These are phyloP conservation scores for Massospora cicadina DNA, from an alignment of 371 early-diverging fungal species.

Conservation along the genomic window DNA sequence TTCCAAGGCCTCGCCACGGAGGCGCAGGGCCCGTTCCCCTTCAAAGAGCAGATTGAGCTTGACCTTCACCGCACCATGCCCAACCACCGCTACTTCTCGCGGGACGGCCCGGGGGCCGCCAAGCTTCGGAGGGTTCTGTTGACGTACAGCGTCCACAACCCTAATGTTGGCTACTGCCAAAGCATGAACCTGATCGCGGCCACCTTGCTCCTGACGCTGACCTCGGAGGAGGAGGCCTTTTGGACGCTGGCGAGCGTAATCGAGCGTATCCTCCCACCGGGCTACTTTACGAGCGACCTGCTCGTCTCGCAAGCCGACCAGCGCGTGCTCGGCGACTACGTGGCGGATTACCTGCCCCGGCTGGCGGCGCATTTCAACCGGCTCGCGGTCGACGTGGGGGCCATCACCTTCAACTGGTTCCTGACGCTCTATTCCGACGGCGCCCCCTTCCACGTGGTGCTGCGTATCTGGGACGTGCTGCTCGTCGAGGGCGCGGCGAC, in stretches of 20 bases:
- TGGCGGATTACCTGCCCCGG: constrained; percentile 18
- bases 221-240: constrained; percentile 20
- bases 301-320: constrained; percentile 20
- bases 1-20: constrained; percentile 16
- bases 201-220: constrained; percentile 17
- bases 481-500: constrained; percentile 19
- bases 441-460: constrained; percentile 15
- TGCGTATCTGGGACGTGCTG: constrained; percentile 23
- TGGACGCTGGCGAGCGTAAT: constrained; percentile 19
- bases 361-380: constrained; percentile 16
- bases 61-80: constrained; percentile 23
- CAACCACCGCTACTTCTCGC: constrained; percentile 18
- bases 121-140: constrained; percentile 19
- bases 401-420: constrained; percentile 24
- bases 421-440: constrained; percentile 20
- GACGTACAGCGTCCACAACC: constrained; percentile 21
- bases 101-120: constrained; percentile 18
- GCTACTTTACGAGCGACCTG: constrained; percentile 19
- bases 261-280: constrained; percentile 17
- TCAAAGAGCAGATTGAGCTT: constrained; percentile 20
- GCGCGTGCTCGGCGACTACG: constrained; percentile 18
- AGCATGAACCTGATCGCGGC: constrained; percentile 23
- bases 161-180: constrained; percentile 21
- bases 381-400: constrained; percentile 19
- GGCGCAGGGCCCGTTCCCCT: constrained; percentile 13